Evolutionary conservation across 208 protist species (phyloP).

Genomic region (Leishmania major): DNA sequence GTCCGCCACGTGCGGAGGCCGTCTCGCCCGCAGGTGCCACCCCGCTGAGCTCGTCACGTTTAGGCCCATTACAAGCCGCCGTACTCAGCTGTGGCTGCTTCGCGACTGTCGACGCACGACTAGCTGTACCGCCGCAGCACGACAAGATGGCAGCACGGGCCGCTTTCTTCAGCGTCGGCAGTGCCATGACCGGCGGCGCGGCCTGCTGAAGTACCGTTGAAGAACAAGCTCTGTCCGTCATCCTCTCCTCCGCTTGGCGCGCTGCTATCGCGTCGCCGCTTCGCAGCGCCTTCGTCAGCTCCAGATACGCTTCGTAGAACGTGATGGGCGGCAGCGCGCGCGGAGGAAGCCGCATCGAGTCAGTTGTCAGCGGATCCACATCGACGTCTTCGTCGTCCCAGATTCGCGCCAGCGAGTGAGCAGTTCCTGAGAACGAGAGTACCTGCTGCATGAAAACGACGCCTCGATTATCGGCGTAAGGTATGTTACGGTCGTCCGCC

Average conservation of each 20-base stretch:
- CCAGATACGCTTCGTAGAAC: slow-evolving; percentile 23
- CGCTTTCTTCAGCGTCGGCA: background rate
- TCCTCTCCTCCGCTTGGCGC: no score
- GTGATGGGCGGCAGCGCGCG: slow-evolving; percentile 10
- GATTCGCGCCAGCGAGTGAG: slow-evolving; percentile 1
- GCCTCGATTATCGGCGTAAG: background rate
- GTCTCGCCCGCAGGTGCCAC: background rate
- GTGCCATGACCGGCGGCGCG: background rate
- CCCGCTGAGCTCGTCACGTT: background rate
- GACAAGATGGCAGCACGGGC: background rate
- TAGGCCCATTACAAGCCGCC: background rate
- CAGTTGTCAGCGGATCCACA: slow-evolving; percentile 24
- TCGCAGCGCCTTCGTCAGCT: slow-evolving; percentile 11
- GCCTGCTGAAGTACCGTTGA: background rate
- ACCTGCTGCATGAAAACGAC: background rate
- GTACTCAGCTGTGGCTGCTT: background rate
- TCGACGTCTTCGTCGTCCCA: slow-evolving; percentile 30
- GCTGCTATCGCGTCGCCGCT: no score
- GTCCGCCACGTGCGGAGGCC: background rate
- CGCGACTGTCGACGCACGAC: background rate
- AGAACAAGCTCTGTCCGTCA: background rate
- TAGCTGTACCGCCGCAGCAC: background rate
- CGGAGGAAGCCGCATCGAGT: background rate
- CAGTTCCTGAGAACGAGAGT: slow-evolving; percentile 23
- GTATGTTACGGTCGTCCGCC: background rate